phyloP scores from a whole-genome alignment of 2,329 filamentous ascomycete genomes.

The Rutstroemia sydowiana region DNA sequence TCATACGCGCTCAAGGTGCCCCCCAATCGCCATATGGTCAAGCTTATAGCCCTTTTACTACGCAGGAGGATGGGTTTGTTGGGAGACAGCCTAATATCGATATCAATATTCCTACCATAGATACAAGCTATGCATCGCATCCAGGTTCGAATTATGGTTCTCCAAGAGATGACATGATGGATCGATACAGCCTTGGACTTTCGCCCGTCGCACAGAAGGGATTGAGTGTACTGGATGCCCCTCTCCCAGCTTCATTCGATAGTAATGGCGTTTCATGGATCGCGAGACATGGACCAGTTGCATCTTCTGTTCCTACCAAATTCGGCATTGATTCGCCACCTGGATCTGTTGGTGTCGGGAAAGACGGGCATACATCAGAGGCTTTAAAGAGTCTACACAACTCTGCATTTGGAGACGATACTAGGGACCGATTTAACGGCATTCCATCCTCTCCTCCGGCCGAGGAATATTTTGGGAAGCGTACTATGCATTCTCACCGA shows the following conservation, averaged over 20 bases:
- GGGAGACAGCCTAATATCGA: constrained; percentile 43
- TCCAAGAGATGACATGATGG: constrained; percentile 57
- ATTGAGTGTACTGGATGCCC: constrained; percentile 87
- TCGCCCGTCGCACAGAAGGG: constrained; percentile 66
- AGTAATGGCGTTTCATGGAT: constrained; percentile 92
- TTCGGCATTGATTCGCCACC: constrained; percentile 85
- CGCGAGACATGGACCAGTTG: constrained; percentile 81
- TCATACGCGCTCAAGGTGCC: constrained; percentile 54
- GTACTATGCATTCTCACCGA: constrained; percentile 63
- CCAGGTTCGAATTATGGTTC: constrained; percentile 67
- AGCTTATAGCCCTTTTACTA: constrained; percentile 38
- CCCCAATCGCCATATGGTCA: constrained; percentile 29
- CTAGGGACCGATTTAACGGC: constrained; percentile 55
- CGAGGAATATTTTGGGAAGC: constrained; percentile 61
- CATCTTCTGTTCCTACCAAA: constrained; percentile 84
- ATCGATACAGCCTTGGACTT: constrained; percentile 60
- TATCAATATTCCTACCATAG: constrained; percentile 41
- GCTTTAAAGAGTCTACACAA: constrained; percentile 57
- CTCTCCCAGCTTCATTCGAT: constrained; percentile 89
- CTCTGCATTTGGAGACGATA: constrained; percentile 55
- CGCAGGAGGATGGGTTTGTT: constrained; percentile 45
- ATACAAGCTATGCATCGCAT: constrained; percentile 45
- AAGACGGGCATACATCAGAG: constrained; percentile 54
- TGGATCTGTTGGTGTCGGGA: constrained; percentile 58
- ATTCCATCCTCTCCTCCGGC: constrained; percentile 38